phyloP scores from a whole-genome alignment of 495 filamentous ascomycete species.

The Penicillium cosmopolitanum region DNA sequence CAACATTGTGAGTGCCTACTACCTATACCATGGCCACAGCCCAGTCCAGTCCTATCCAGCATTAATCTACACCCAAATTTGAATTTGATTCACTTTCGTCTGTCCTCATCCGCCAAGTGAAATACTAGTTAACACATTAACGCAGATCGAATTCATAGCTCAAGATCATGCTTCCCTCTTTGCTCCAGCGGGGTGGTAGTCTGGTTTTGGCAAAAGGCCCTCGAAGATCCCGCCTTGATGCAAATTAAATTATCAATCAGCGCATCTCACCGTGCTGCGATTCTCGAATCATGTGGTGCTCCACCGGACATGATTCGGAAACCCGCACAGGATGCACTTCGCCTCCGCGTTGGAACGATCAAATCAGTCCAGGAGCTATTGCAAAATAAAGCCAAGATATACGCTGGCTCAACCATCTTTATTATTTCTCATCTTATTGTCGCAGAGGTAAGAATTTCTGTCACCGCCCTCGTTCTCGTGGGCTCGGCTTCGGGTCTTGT shows the following conservation, averaged over 20 bases:
- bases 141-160: conserved; percentile 12
- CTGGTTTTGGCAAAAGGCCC: conserved; percentile 13
- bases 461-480: no score
- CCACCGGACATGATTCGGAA: conserved; percentile 4
- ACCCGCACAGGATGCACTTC: conserved; percentile 13
- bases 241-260: conserved; percentile 14
- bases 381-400: conserved; percentile 9
- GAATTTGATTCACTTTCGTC: no score
- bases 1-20: conserved; percentile 14
- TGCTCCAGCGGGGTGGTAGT: conserved; percentile 7
- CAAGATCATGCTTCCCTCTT: conserved; percentile 14
- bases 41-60: neutral
- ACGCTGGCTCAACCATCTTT: conserved; percentile 8
- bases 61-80: no score
- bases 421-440: conserved; percentile 14
- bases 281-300: conserved; percentile 7
- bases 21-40: no score
- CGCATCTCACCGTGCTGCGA: conserved; percentile 11
- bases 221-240: conserved; percentile 15
- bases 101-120: no score
- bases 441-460: conserved; percentile 6
- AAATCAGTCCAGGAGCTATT: conserved; percentile 12
- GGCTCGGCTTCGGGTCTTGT: neutral
- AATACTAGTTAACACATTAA: neutral
- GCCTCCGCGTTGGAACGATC: conserved; percentile 11